Evolutionary conservation across 495 filamentous ascomycete species (phyloP).

Genomic region (Lentithecium fluviatile): DNA sequence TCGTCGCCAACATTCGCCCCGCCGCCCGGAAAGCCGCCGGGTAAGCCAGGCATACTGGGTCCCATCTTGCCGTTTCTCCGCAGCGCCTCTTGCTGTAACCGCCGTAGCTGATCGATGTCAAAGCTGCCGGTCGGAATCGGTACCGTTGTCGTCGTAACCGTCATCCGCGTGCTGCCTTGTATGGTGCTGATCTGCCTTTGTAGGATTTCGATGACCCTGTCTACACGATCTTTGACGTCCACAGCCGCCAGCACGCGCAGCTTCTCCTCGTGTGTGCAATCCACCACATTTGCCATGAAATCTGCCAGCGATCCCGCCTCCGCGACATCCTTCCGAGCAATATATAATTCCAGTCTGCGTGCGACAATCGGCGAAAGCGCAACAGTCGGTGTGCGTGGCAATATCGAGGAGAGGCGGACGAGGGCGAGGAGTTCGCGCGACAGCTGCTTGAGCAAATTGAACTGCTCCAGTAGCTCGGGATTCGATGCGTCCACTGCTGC

Average conservation of each 20-base stretch:
- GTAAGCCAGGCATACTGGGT: constrained; percentile 51
- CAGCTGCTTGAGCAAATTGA: constrained; percentile 75
- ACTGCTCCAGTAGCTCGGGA: constrained; percentile 61
- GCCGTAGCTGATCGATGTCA: constrained; percentile 51
- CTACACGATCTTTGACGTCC: constrained; percentile 72
- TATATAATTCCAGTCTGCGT: constrained; percentile 79
- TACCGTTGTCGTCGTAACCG: constrained; percentile 54
- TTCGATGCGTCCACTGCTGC: constrained; percentile 46
- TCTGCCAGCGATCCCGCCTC: constrained; percentile 90
- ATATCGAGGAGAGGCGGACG: constrained; percentile 70
- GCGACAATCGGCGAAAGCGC: constrained; percentile 79
- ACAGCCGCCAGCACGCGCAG: constrained; percentile 75
- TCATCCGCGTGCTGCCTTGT: constrained; percentile 76
- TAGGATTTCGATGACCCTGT: constrained; percentile 76
- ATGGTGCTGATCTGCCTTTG: constrained; percentile 74
- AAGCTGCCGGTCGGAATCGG: constrained; percentile 34
- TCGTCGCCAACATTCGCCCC: constrained; percentile 58
- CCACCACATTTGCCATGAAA: constrained; percentile 89
- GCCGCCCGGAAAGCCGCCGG: constrained; percentile 43
- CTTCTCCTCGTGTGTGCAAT: constrained; percentile 81
- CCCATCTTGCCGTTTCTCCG: constrained; percentile 52
- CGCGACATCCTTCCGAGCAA: constrained; percentile 68
- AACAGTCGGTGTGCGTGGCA: constrained; percentile 59
- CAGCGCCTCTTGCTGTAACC: constrained; percentile 55
- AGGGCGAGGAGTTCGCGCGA: constrained; percentile 80